phyloP scores from a whole-genome alignment of 2,329 filamentous ascomycete genomes.

The Phaeosphaeria sp. region DNA sequence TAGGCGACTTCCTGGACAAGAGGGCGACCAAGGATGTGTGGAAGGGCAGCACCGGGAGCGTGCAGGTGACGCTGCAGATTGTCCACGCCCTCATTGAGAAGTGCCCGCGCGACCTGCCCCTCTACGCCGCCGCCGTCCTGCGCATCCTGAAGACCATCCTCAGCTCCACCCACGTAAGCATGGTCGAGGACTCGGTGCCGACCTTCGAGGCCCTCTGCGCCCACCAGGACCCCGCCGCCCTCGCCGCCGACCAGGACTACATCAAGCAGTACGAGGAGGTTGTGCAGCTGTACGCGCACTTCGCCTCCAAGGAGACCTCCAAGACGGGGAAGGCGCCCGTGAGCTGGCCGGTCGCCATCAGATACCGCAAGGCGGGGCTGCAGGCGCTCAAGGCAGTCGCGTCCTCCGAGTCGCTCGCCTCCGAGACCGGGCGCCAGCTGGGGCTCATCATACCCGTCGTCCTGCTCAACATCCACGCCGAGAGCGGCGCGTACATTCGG shows the following conservation, averaged over 20 bases:
- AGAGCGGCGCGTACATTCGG: slow-evolving; percentile 73
- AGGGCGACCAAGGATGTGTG: slow-evolving; percentile 91
- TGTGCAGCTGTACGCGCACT: slow-evolving; percentile 78
- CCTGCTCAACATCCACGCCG: slow-evolving; percentile 83
- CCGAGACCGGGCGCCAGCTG: slow-evolving; percentile 77
- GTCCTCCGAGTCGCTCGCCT: slow-evolving; percentile 77
- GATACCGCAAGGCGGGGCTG: slow-evolving; percentile 61
- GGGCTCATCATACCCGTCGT: slow-evolving; percentile 82
- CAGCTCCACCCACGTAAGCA: slow-evolving; percentile 83
- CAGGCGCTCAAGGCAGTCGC: slow-evolving; percentile 81
- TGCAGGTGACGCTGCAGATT: slow-evolving; percentile 94
- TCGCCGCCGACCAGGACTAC: slow-evolving; percentile 86
- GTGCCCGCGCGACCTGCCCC: slow-evolving; percentile 83
- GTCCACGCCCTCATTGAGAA: slow-evolving; percentile 92
- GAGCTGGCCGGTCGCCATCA: slow-evolving; percentile 76
- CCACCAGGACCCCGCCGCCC: slow-evolving; percentile 83
- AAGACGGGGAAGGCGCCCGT: slow-evolving; percentile 53
- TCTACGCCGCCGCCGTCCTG: slow-evolving; percentile 85
- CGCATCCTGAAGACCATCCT: slow-evolving; percentile 84
- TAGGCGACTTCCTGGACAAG: slow-evolving; percentile 92
- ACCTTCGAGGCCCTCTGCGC: slow-evolving; percentile 89
- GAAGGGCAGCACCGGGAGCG: slow-evolving; percentile 86
- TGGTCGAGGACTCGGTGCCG: slow-evolving; percentile 88
- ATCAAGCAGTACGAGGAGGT: slow-evolving; percentile 82
- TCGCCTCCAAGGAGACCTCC: slow-evolving; percentile 70